These are phyloP conservation scores for Trichophaea hybrida DNA, from an alignment of 2,329 filamentous ascomycete species.

Conservation along the genomic window DNA sequence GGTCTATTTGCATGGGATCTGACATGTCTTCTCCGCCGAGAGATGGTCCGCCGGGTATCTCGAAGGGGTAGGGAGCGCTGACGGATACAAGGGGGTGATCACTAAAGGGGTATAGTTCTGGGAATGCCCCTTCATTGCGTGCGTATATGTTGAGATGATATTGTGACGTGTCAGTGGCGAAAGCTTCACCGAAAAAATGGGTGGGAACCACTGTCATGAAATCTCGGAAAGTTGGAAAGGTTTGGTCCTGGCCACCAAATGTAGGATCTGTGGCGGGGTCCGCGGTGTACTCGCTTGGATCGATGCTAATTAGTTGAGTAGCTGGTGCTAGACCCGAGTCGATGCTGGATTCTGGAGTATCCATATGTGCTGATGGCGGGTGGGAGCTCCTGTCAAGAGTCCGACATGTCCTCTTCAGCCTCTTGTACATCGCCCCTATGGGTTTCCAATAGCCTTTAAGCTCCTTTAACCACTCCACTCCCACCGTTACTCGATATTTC, in stretches of 20 bases:
- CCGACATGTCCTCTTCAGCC: constrained; percentile 12
- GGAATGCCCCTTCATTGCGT: not conserved
- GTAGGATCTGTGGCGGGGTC: constrained; percentile 13
- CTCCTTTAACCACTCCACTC: constrained; percentile 21
- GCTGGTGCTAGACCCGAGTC: constrained; percentile 9
- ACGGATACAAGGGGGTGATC: not conserved
- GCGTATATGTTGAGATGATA: not conserved
- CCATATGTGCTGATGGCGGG: constrained; percentile 12
- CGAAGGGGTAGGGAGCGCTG: not conserved
- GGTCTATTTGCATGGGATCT: constrained; percentile 2
- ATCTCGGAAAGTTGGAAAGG: constrained; percentile 1
- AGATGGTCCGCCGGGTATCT: constrained; percentile 12
- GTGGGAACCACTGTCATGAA: not conserved
- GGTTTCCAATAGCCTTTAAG: constrained; percentile 23
- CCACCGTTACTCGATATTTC: constrained; percentile 14
- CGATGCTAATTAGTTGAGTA: constrained; percentile 11
- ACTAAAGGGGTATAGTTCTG: not conserved
- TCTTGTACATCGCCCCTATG: constrained; percentile 21
- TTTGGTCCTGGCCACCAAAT: constrained; percentile 7
- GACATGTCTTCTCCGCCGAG: constrained; percentile 1
- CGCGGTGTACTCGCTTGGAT: constrained; percentile 15
- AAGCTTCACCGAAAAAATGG: not conserved
- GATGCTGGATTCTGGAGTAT: constrained; percentile 21
- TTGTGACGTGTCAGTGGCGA: not conserved
- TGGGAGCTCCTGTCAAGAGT: constrained; percentile 8